These are phyloP conservation scores for Rubus idaeus DNA, from an alignment of 306 rosid genomes.

Conservation along the genomic window DNA sequence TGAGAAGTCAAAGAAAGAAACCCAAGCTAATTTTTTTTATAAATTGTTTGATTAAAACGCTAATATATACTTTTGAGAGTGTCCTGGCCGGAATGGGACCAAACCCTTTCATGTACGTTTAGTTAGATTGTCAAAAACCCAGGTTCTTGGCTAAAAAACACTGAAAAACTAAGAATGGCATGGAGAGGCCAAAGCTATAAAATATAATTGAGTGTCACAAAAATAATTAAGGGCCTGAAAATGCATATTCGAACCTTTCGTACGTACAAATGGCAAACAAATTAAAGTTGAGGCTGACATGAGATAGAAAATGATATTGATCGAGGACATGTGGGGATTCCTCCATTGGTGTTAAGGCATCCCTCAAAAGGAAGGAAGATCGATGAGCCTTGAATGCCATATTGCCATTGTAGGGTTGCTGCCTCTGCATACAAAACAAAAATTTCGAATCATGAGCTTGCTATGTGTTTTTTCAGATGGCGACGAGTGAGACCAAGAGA, in stretches of 20 bases:
- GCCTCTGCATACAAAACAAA: constrained; percentile 5
- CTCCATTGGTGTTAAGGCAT: not conserved
- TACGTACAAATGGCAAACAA: not conserved
- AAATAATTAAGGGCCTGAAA: too few relatives aligned
- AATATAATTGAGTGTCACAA: too few relatives aligned
- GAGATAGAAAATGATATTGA: constrained; percentile 1
- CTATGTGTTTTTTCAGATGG: not conserved
- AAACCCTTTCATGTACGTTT: too few relatives aligned
- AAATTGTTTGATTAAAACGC: too few relatives aligned
- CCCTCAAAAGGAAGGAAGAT: not conserved
- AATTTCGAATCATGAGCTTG: not conserved
- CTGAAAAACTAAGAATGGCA: too few relatives aligned
- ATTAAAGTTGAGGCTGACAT: not conserved
- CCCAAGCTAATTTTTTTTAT: too few relatives aligned
- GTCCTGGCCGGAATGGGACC: too few relatives aligned
- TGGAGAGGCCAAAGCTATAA: too few relatives aligned
- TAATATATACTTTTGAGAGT: too few relatives aligned
- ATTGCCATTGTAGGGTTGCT: not conserved
- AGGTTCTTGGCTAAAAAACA: too few relatives aligned
- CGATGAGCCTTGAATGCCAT: not conserved
- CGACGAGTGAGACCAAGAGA: constrained; percentile 1
- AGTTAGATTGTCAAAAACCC: too few relatives aligned
- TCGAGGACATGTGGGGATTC: constrained; percentile 1
- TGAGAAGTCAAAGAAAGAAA: too few relatives aligned
- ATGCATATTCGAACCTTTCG: not conserved